A percentile compares a stretch with the other conserved stretches of the same genome.
Conservation (phyloP, 2,329 filamentous ascomycete genomes). For the Rachicladosporium sp. region DNA sequence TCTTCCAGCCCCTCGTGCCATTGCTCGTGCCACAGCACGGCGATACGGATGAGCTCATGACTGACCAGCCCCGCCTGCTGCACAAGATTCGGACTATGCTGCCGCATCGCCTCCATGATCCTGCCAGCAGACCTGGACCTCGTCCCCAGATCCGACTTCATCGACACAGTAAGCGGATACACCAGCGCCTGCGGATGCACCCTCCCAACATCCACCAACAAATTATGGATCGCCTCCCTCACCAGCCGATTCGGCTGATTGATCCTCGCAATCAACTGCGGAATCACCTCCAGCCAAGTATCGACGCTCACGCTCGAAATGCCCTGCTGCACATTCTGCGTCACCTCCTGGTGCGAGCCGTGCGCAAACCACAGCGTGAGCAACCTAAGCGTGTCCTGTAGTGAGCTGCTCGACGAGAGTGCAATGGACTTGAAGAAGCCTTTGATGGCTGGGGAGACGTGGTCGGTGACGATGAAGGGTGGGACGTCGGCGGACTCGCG, state of each 20-base stretch:
- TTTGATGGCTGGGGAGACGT: slow-evolving; percentile 86
- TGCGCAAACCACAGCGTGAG: slow-evolving; percentile 95
- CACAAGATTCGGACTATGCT: slow-evolving; percentile 83
- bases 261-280: slow-evolving; percentile 91
- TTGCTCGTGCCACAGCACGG: slow-evolving; percentile 94
- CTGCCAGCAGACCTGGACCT: slow-evolving; percentile 77
- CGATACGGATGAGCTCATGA: slow-evolving; percentile 90
- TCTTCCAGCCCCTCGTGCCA: slow-evolving; percentile 98
- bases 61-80: slow-evolving; percentile 93
- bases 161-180: slow-evolving; percentile 92
- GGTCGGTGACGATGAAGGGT: slow-evolving; percentile 60
- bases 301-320: slow-evolving; percentile 88
- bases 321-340: slow-evolving; percentile 75
- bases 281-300: slow-evolving; percentile 97
- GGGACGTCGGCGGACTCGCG: slow-evolving; percentile 47
- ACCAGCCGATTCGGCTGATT: slow-evolving; percentile 88
- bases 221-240: slow-evolving; percentile 78
- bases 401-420: slow-evolving; percentile 76
- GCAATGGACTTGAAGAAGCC: slow-evolving; percentile 98
- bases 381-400: slow-evolving; percentile 87
- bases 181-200: slow-evolving; percentile 93
- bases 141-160: slow-evolving; percentile 83
- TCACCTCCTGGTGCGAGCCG: slow-evolving; percentile 79
- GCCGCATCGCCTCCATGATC: slow-evolving; percentile 97
- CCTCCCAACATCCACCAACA: slow-evolving; percentile 84